Percentiles rank a stretch among this genome's conserved stretches.
These are phyloP conservation scores for Suillus subalutaceus DNA, from an alignment of 768 basidiomycete species.

Conservation along the genomic window DNA sequence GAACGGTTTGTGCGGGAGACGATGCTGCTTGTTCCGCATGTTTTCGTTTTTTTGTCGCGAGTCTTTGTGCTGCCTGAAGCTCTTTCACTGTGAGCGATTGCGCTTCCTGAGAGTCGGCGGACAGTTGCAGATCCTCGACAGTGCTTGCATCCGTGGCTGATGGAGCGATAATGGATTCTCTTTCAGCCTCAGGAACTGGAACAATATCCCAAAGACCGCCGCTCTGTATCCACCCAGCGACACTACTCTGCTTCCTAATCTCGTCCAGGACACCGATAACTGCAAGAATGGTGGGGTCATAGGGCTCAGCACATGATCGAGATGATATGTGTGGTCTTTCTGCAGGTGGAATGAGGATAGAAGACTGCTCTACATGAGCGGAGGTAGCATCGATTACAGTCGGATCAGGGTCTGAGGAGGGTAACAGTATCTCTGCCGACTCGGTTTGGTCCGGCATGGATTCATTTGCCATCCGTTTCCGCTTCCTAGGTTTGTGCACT, in stretches of 20 bases:
- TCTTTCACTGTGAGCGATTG: not conserved
- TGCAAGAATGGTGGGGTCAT: constrained; percentile 60
- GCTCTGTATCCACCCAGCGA: constrained; percentile 66
- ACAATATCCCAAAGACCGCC: constrained; percentile 49
- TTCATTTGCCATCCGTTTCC: constrained; percentile 11
- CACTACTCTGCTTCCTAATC: constrained; percentile 59
- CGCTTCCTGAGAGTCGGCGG: not conserved
- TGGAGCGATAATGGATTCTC: constrained; percentile 10
- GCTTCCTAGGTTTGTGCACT: constrained; percentile 8
- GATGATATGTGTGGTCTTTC: not conserved
- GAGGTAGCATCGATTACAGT: constrained; percentile 1
- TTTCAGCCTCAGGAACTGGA: not conserved
- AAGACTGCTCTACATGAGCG: constrained; percentile 1
- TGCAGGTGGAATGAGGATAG: not conserved
- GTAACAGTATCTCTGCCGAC: not conserved
- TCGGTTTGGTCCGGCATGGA: constrained; percentile 7
- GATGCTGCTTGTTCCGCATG: not conserved
- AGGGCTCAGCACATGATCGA: constrained; percentile 19
- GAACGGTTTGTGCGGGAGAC: not conserved
- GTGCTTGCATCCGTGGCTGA: not conserved
- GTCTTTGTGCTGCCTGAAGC: not conserved
- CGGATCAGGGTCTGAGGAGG: constrained; percentile 11
- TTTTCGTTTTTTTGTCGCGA: not conserved
- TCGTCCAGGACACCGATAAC: constrained; percentile 68
- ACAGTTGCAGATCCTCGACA: not conserved